Evolutionary conservation across 352 stramenopile species (phyloP), one percentile per base, ranked within the genome.

Genomic region (Globisporangium canariense): DNA sequence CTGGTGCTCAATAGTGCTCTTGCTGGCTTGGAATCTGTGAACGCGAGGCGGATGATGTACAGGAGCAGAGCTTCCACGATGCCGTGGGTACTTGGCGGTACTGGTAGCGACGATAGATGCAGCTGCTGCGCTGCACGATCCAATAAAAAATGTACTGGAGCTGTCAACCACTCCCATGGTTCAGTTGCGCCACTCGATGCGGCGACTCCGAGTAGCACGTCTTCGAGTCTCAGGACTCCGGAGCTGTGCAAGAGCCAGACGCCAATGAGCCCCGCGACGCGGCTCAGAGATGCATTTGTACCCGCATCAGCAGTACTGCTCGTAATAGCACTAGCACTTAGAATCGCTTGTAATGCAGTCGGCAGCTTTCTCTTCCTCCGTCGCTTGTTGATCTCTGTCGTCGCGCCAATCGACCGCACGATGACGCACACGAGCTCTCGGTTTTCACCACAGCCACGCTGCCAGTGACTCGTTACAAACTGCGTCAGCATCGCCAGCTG

Each of bases 11-110:
- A 34, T n/a, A 3, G 4, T 8, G 22, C n/a, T 6, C 11, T 40
- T 7, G 14, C 13, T 20, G 30, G 22, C 13, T 14, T 22, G 13
- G 55, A 52, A 25, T 56, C 38, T 30, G 30, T 20, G 41, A 61
- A 77, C 11, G 67, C 70, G 28, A 74, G 51, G 11, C 64, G 67
- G 18, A 74, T 51, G 53, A 74, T 47, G 60, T 74, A 66, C 30
- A 32, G 4, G 36, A 77, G 13, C 46, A 77, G 30, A 10, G 32
- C 28, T 13, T 57, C 52, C 7, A 49, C 64, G 13, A 69, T 8
- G 8, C 22, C 14, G 14, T 60, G 64, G 7, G 64, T 58, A 49
- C 8, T 32, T 14, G 7, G 0, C 8, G 6, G 8, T 36, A 14
- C n/a, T 32, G 11, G 32, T 32, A 11, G 14, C 14, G 40, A 18